These are phyloP conservation scores for Phaseolus lunatus DNA, from an alignment of 306 rosid species.

Conservation along the genomic window DNA sequence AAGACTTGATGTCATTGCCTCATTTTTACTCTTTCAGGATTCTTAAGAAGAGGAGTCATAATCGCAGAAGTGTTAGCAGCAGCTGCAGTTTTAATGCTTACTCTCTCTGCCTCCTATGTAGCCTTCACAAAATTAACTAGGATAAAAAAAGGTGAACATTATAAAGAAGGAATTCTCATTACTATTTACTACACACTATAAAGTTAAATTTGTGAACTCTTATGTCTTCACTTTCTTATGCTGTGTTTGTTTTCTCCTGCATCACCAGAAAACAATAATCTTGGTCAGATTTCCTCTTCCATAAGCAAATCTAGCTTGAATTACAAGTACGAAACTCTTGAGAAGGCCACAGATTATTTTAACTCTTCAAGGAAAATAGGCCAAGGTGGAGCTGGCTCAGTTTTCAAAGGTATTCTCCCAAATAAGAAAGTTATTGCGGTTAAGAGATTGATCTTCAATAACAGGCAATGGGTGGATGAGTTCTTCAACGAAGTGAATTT, in stretches of 20 bases:
- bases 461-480: constrained; percentile 93
- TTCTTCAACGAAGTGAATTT: constrained; percentile 94
- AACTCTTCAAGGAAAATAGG: constrained; percentile 72
- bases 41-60: constrained; percentile 50
- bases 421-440: constrained; percentile 73
- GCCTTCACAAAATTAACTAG: constrained; percentile 54
- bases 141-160: constrained; percentile 53
- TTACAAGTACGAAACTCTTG: constrained; percentile 80
- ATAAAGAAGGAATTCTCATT: neutral
- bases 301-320: constrained; percentile 65
- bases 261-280: constrained; percentile 49
- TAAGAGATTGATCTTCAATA: constrained; percentile 84
- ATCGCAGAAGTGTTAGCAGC: constrained; percentile 63
- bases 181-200: neutral
- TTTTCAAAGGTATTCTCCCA: constrained; percentile 78
- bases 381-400: constrained; percentile 91
- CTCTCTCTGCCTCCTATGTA: constrained; percentile 62
- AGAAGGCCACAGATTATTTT: constrained; percentile 83
- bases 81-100: constrained; percentile 63
- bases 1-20: neutral
- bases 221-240: constrained; percentile 10
- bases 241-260: constrained; percentile 26
- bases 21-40: constrained; percentile 52
- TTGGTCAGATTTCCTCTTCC: constrained; percentile 49
- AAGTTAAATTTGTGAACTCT: neutral